These are phyloP conservation scores for Aegilops speltoides DNA, from an alignment of 176 grass and related monocot genomes.

Conservation along the genomic window DNA sequence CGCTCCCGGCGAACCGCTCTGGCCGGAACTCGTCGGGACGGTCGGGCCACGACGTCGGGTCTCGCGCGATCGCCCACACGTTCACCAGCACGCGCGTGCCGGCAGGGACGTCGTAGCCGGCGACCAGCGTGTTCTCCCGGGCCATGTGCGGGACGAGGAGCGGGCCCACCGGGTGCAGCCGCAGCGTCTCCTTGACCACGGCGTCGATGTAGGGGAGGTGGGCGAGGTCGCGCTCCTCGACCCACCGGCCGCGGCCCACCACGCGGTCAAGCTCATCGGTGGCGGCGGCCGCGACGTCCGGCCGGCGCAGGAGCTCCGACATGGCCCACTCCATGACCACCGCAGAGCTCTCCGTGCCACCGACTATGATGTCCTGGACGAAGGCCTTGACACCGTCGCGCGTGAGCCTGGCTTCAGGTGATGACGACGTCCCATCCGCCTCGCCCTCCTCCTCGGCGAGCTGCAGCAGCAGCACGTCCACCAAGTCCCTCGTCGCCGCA, in stretches of 20 bases:
- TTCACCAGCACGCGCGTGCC: conserved; percentile 52
- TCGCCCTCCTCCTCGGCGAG: conserved; percentile 8
- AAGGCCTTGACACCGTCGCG: conserved; percentile 48
- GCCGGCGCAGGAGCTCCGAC: conserved; percentile 40
- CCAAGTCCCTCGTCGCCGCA: conserved; percentile 25
- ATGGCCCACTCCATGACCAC: conserved; percentile 56
- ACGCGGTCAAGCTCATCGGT: conserved; percentile 55
- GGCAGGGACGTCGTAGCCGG: conserved; percentile 53
- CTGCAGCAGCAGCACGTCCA: conserved; percentile 50
- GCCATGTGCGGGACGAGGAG: conserved; percentile 44
- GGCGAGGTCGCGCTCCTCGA: conserved; percentile 38
- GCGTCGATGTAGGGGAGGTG: conserved; percentile 49
- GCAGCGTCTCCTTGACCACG: too few relatives aligned
- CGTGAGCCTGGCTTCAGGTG: conserved; percentile 38
- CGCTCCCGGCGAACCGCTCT: conserved; percentile 42
- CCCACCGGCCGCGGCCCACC: conserved; percentile 9
- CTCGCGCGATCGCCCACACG: conserved; percentile 27
- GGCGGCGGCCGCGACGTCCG: conserved; percentile 8
- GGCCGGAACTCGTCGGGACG: conserved; percentile 34
- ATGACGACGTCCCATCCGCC: too few relatives aligned
- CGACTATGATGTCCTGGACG: conserved; percentile 52
- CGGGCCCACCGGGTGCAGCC: conserved; percentile 14
- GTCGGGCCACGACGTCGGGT: conserved; percentile 37
- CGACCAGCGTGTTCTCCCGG: conserved; percentile 25
- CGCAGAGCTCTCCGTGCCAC: neutral